phyloP scores from a whole-genome alignment of 176 grass and related monocot genomes.

The Zoysia japonica region DNA sequence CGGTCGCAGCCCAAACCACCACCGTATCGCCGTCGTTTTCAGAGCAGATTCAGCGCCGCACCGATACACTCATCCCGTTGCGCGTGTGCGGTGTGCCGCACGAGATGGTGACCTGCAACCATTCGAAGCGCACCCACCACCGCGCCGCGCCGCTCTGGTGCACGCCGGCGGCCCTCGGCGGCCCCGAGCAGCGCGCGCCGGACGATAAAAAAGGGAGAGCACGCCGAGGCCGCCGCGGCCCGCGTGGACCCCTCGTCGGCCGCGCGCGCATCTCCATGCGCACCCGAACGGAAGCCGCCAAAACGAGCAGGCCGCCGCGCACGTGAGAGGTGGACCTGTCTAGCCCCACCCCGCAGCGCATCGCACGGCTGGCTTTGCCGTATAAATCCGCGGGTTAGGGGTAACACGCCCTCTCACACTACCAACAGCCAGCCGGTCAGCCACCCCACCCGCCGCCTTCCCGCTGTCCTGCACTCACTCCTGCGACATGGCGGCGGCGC shows the following conservation, averaged over 20 bases:
- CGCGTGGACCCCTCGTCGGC: not conserved
- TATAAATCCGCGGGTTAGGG: conserved; percentile 13
- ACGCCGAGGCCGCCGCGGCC: not conserved
- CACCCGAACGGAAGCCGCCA: not conserved
- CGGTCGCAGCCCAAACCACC: no score
- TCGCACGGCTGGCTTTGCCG: conserved; percentile 12
- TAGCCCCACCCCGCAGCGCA: not conserved
- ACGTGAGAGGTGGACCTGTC: not conserved
- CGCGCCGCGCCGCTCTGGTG: not conserved
- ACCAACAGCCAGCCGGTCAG: not conserved
- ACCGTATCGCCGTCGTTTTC: no score
- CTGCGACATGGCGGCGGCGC: conserved; percentile 63
- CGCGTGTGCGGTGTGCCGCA: no score
- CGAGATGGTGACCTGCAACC: no score
- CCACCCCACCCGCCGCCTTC: not conserved
- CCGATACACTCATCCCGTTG: no score
- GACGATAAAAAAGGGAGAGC: not conserved
- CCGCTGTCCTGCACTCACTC: not conserved
- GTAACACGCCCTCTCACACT: not conserved
- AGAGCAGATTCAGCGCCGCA: no score
- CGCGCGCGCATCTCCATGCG: conserved; percentile 17
- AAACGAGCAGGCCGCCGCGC: not conserved
- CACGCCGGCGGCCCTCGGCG: not conserved
- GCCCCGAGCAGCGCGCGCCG: not conserved
- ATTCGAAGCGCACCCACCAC: not conserved